Conservation (phyloP, 306 rosid genomes). For the Sicyos baderoa region DNA sequence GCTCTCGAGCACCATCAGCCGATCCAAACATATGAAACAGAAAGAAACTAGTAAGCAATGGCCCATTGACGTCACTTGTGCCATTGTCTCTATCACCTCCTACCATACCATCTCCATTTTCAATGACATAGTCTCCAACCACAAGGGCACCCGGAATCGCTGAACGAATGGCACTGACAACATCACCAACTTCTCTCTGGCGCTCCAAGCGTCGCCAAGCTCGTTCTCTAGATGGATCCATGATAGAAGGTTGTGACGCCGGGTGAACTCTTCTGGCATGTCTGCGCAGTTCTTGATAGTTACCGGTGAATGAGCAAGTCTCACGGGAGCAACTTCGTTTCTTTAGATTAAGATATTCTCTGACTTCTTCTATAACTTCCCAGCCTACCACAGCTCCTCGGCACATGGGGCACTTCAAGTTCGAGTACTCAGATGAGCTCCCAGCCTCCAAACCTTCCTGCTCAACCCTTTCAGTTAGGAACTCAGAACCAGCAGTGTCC, state of each 20-base stretch:
- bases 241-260: constrained; percentile 52
- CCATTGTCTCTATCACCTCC: constrained; percentile 42
- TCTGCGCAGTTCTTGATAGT: constrained; percentile 74
- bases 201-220: constrained; percentile 77
- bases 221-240: constrained; percentile 71
- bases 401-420: constrained; percentile 76
- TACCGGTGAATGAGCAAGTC: constrained; percentile 72
- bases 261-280: constrained; percentile 95
- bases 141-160: constrained; percentile 81
- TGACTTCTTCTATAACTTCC: constrained; percentile 84
- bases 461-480: constrained; percentile 30
- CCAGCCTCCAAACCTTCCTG: constrained; percentile 48
- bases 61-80: constrained; percentile 35
- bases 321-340: constrained; percentile 87
- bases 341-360: constrained; percentile 73
- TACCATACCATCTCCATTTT: constrained; percentile 66
- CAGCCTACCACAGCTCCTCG: constrained; percentile 66
- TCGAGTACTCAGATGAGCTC: constrained; percentile 49
- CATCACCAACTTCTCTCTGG: constrained; percentile 83
- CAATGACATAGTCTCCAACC: constrained; percentile 77
- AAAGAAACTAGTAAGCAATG: constrained; percentile 65
- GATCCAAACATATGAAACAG: constrained; percentile 79
- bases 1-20: constrained; percentile 44
- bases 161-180: constrained; percentile 80
- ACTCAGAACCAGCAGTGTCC: constrained; percentile 73